phyloP scores from a whole-genome alignment of 2,329 filamentous ascomycete species.

The Epichloe sylvatica region DNA sequence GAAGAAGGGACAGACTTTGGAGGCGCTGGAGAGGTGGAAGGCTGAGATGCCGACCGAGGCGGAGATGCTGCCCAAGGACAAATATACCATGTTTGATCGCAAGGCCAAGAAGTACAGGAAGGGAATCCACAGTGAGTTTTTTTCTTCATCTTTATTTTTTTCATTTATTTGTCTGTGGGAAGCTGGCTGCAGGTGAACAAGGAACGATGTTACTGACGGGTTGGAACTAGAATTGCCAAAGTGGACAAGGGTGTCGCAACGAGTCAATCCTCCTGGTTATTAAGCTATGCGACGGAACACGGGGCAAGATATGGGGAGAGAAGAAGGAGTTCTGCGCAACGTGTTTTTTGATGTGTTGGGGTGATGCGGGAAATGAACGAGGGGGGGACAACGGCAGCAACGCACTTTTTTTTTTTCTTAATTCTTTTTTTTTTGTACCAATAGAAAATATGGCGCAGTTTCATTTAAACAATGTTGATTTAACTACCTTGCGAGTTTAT shows the following conservation, averaged over 20 bases:
- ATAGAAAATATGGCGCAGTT: background rate
- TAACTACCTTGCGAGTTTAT: background rate
- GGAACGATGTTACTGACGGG: conserved; percentile 8
- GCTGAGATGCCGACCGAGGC: conserved; percentile 87
- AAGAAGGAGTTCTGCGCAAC: too few species aligned
- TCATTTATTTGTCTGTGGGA: background rate
- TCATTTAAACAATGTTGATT: background rate
- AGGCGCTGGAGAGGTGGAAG: conserved; percentile 82
- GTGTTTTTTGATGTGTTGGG: background rate
- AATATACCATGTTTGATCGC: conserved; percentile 95
- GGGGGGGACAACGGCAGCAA: background rate
- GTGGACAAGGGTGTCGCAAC: conserved; percentile 91
- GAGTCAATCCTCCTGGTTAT: conserved; percentile 89
- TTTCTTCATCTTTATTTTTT: background rate
- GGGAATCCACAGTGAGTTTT: conserved; percentile 77
- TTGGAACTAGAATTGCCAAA: conserved; percentile 55
- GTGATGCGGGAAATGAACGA: background rate
- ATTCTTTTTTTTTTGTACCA: background rate
- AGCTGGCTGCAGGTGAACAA: background rate
- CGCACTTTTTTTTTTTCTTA: background rate
- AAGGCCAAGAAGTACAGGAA: conserved; percentile 94
- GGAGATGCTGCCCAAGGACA: conserved; percentile 92
- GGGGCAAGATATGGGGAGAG: background rate
- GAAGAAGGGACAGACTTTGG: conserved; percentile 56
- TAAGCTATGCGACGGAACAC: conserved; percentile 28